These are phyloP conservation scores for Batrachochytrium dendrobatidis DNA, from an alignment of 371 early-diverging fungal species.

Conservation along the genomic window DNA sequence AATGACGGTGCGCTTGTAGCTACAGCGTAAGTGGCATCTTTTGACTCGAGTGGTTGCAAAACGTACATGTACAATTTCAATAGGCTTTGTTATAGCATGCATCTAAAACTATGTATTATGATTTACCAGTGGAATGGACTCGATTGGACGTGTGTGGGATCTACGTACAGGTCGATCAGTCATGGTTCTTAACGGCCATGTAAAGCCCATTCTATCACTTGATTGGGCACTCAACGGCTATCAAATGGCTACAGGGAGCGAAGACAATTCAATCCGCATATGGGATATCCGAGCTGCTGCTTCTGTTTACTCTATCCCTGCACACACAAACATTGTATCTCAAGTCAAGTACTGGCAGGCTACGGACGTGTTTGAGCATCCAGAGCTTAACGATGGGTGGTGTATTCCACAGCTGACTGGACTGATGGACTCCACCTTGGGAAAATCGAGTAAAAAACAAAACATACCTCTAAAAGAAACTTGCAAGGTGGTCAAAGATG, in stretches of 20 bases:
- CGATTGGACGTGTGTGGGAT: slow-evolving; percentile 92
- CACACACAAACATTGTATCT: slow-evolving; percentile 83
- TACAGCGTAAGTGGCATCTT: slow-evolving; percentile 59
- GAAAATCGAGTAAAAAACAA: not conserved
- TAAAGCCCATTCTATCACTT: slow-evolving; percentile 75
- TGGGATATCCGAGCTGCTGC: slow-evolving; percentile 82
- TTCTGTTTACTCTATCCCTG: slow-evolving; percentile 77
- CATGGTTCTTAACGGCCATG: slow-evolving; percentile 84
- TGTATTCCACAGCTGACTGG: not conserved
- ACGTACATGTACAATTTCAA: not conserved
- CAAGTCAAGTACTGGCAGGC: slow-evolving; percentile 69
- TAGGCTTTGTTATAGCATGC: not conserved
- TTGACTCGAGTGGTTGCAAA: not conserved
- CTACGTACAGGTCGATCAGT: slow-evolving; percentile 83
- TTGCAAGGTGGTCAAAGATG: not conserved
- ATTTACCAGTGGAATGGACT: slow-evolving; percentile 75
- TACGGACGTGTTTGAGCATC: slow-evolving; percentile 24
- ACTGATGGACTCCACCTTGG: not conserved
- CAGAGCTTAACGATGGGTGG: slow-evolving; percentile 6
- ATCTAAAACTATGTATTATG: no score
- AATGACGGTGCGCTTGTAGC: slow-evolving; percentile 85
- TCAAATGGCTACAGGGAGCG: slow-evolving; percentile 38
- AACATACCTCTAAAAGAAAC: slow-evolving; percentile 10
- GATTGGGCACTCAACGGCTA: slow-evolving; percentile 91
- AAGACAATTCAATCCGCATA: slow-evolving; percentile 49